phyloP scores from a whole-genome alignment of 2,329 filamentous ascomycete genomes.

The Lecanosticta acicola region DNA sequence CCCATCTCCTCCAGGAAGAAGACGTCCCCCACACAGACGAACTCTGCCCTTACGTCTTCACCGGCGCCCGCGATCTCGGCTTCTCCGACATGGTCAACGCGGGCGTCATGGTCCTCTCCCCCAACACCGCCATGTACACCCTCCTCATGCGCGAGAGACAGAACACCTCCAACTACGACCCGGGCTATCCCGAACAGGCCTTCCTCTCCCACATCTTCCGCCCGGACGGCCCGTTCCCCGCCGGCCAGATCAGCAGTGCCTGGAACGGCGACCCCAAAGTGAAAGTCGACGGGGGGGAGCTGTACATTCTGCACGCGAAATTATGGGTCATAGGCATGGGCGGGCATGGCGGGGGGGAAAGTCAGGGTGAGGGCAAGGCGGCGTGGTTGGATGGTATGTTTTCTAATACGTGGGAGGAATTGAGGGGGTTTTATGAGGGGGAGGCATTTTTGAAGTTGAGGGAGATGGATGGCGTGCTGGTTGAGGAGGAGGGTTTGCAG shows the following conservation, averaged over 20 bases:
- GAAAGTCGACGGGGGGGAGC: constrained; percentile 22
- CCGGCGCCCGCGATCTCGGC: constrained; percentile 18
- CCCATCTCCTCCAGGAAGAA: constrained; percentile 23
- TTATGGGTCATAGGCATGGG: constrained; percentile 22
- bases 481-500: background rate
- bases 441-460: constrained; percentile 4
- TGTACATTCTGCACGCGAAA: constrained; percentile 35
- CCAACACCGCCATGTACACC: constrained; percentile 28
- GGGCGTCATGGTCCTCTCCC: constrained; percentile 31
- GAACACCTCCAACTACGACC: constrained; percentile 30
- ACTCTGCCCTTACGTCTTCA: constrained; percentile 30
- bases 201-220: constrained; percentile 34
- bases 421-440: constrained; percentile 6
- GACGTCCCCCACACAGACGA: constrained; percentile 20
- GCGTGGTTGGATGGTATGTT: constrained; percentile 5
- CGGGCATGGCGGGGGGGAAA: too few species aligned
- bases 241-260: constrained; percentile 22
- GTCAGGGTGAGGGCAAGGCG: too few species aligned
- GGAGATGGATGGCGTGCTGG: constrained; percentile 1
- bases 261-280: constrained; percentile 30
- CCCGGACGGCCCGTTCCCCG: constrained; percentile 27
- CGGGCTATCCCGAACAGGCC: constrained; percentile 32
- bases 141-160: constrained; percentile 32
- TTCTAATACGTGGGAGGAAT: constrained; percentile 6
- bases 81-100: constrained; percentile 28